Evolutionary conservation across 306 rosid genomes (phyloP).

Genomic region (Macrotyloma uniflorum): DNA sequence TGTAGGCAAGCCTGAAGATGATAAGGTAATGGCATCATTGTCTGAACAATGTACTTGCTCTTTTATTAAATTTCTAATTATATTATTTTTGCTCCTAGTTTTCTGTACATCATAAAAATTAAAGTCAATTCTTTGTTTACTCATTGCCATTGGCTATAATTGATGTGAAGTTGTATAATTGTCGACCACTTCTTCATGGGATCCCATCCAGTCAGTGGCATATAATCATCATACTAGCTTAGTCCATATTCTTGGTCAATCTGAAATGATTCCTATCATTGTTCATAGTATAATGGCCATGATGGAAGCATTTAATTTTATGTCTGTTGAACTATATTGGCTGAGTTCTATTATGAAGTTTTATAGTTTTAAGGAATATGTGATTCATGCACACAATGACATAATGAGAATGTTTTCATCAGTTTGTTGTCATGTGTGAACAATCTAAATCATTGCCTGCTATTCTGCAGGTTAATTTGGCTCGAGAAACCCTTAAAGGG

Average conservation of each 20-base stretch:
- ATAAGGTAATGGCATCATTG: conserved; percentile 64
- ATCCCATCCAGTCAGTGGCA: conserved; percentile 17
- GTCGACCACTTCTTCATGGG: conserved; percentile 2
- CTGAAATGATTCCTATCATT: conserved; percentile 23
- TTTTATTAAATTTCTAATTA: conserved; percentile 17
- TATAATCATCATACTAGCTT: conserved; percentile 10
- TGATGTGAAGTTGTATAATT: conserved; percentile 26
- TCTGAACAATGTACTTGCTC: conserved; percentile 14
- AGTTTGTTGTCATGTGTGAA: conserved; percentile 29
- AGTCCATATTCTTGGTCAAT: conserved; percentile 19
- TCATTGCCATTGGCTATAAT: neutral
- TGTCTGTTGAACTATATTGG: conserved; percentile 21
- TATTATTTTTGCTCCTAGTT: conserved; percentile 11
- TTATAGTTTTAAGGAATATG: conserved; percentile 20
- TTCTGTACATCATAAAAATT: conserved; percentile 12
- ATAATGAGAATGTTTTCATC: conserved; percentile 17
- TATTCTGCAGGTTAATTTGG: conserved; percentile 83
- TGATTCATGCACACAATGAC: conserved; percentile 18
- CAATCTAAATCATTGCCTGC: conserved; percentile 29
- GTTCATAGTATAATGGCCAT: conserved; percentile 12
- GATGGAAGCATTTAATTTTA: neutral
- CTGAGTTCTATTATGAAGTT: conserved; percentile 8
- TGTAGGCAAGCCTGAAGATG: conserved; percentile 95
- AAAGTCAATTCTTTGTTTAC: conserved; percentile 12
- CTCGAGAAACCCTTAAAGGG: conserved; percentile 96